A percentile compares a stretch with the other conserved stretches of the same genome.
Evolutionary conservation across 2,329 filamentous ascomycete species (phyloP).

Genomic region (Colletotrichum sp.): DNA sequence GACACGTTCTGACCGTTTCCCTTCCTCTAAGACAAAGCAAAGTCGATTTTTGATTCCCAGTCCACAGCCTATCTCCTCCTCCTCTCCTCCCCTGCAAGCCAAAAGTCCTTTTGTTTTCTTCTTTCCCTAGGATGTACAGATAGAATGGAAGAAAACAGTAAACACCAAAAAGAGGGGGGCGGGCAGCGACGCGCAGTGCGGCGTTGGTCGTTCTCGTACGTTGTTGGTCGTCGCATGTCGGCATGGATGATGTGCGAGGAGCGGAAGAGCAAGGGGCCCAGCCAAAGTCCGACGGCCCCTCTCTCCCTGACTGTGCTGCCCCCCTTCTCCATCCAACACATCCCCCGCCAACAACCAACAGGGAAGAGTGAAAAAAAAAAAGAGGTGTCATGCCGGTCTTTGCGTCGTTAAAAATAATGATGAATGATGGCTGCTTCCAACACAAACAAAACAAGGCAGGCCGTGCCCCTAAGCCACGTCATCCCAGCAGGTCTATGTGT

Average conservation of each 20-base stretch:
- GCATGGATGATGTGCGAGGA: not conserved
- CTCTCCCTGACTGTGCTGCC: not conserved
- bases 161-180: not conserved
- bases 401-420: not conserved
- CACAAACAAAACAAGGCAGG: not conserved
- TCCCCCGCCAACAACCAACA: not conserved
- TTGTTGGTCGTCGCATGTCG: not conserved
- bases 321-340: not conserved
- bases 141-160: not conserved
- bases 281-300: not conserved
- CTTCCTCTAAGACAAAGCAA: not conserved
- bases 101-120: not conserved
- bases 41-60: not conserved
- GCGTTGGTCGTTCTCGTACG: not conserved
- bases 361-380: not conserved
- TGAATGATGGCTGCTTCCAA: not conserved
- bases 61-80: not conserved
- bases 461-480: not conserved
- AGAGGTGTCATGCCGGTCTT: not conserved
- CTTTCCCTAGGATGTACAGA: constrained; percentile 4
- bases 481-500: constrained; percentile 29
- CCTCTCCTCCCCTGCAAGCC: not conserved
- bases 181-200: not conserved
- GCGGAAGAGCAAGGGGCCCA: not conserved
- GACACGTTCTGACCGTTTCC: not conserved